phyloP scores from a whole-genome alignment of 495 filamentous ascomycete genomes.

The Neurospora discreta region DNA sequence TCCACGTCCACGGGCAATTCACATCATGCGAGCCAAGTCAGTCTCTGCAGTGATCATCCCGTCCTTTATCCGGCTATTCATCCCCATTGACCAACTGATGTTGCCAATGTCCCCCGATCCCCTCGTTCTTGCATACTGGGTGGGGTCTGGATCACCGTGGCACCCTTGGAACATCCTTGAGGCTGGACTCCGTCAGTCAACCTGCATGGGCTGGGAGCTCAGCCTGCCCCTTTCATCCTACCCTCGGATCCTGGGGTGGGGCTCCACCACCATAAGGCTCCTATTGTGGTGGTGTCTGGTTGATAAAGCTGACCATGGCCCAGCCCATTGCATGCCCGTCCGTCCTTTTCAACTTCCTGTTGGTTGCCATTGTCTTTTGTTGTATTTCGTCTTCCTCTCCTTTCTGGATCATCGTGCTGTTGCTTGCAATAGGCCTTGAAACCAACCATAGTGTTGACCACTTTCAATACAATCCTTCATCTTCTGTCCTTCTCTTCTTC shows the following conservation, averaged over 20 bases:
- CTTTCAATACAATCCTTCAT: neutral
- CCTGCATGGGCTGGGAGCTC: neutral
- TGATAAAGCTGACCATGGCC: neutral
- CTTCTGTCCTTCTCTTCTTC: neutral
- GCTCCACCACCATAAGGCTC: neutral
- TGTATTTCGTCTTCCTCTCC: neutral
- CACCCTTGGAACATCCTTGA: neutral
- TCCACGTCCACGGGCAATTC: neutral
- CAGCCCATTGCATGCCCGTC: neutral
- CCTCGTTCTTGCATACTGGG: neutral
- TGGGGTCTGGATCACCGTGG: neutral
- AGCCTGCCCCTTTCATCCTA: neutral
- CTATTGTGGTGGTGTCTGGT: neutral
- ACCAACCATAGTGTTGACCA: neutral
- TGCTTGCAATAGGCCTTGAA: neutral
- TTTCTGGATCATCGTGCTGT: neutral
- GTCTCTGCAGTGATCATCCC: neutral
- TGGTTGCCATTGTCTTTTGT: neutral
- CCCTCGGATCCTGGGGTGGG: neutral
- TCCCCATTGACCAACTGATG: neutral
- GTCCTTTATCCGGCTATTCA: neutral
- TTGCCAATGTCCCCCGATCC: neutral
- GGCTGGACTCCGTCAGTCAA: neutral
- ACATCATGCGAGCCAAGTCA: neutral
- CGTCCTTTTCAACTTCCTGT: neutral